Evolutionary conservation across 768 basidiomycete species (phyloP).

Genomic region (Psilocybe azurescens): DNA sequence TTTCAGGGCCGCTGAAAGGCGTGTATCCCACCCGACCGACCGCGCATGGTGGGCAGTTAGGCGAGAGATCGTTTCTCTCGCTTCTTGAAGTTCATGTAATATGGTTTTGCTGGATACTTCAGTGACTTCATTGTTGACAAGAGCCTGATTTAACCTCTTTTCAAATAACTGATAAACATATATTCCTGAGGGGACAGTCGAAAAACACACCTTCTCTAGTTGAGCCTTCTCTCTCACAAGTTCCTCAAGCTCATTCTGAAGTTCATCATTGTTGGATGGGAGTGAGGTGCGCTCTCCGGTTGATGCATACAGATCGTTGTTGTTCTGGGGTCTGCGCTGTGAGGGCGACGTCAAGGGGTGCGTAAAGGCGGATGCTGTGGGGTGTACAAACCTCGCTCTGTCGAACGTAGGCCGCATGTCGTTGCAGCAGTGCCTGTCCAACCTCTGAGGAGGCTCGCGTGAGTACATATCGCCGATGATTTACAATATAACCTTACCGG

Average conservation of each 20-base stretch:
- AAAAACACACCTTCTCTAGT: slow-evolving; percentile 58
- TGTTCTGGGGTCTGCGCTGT: slow-evolving; percentile 25
- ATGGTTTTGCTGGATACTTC: slow-evolving; percentile 81
- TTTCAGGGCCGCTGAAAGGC: slow-evolving; percentile 65
- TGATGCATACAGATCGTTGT: slow-evolving; percentile 18
- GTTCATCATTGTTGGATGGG: slow-evolving; percentile 23
- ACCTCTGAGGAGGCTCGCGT: slow-evolving; percentile 64
- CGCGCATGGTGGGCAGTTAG: slow-evolving; percentile 73
- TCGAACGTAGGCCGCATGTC: slow-evolving; percentile 86
- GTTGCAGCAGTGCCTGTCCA: slow-evolving; percentile 84
- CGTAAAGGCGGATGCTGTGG: not conserved
- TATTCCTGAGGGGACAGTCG: slow-evolving; percentile 8
- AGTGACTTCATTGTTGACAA: slow-evolving; percentile 81
- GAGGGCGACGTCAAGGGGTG: slow-evolving; percentile 6
- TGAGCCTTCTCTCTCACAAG: slow-evolving; percentile 62
- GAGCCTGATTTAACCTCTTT: slow-evolving; percentile 78
- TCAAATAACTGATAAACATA: not conserved
- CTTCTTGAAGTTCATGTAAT: slow-evolving; percentile 76
- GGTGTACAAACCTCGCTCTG: slow-evolving; percentile 61
- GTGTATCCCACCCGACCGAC: slow-evolving; percentile 72
- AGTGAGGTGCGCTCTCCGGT: slow-evolving; percentile 9
- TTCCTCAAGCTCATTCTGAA: slow-evolving; percentile 35
- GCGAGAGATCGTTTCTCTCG: slow-evolving; percentile 67
- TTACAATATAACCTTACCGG: slow-evolving; percentile 59
- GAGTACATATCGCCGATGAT: slow-evolving; percentile 1